These are phyloP conservation scores for Vitis hybrid DNA, from an alignment of 177 flowering plant genomes.

Conservation along the genomic window DNA sequence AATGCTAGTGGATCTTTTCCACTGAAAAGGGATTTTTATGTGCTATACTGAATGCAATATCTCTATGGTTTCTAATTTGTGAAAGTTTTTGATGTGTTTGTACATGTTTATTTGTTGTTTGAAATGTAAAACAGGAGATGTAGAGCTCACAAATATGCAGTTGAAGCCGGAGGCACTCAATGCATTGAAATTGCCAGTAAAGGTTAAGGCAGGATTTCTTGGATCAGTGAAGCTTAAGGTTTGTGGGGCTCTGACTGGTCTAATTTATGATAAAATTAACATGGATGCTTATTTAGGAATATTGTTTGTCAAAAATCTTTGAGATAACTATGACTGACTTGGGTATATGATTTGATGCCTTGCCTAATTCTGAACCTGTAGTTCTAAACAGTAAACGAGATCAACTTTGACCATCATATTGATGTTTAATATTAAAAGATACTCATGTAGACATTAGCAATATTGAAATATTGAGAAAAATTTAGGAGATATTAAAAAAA, in stretches of 20 bases:
- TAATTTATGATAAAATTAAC: neutral
- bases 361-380: too few relatives aligned
- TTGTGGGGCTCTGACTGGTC: conserved; percentile 11
- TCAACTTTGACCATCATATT: too few relatives aligned
- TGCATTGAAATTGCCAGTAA: conserved; percentile 92
- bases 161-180: conserved; percentile 99
- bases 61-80: neutral
- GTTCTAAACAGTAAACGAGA: too few relatives aligned
- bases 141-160: conserved; percentile 94
- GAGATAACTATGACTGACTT: neutral
- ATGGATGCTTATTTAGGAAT: neutral
- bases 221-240: conserved; percentile 98
- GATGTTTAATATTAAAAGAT: too few relatives aligned
- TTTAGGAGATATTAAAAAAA: too few relatives aligned
- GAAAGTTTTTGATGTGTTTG: neutral
- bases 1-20: too few relatives aligned
- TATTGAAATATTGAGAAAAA: too few relatives aligned
- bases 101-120: neutral
- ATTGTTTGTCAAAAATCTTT: neutral
- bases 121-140: conserved; percentile 65
- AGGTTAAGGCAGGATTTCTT: conserved; percentile 97
- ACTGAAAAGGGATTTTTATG: too few relatives aligned
- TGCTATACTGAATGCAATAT: too few relatives aligned
- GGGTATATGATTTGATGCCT: neutral
- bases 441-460: too few relatives aligned